These are phyloP conservation scores for Trichoderma atrobrunneum DNA, from an alignment of 2,329 filamentous ascomycete species.

Conservation along the genomic window DNA sequence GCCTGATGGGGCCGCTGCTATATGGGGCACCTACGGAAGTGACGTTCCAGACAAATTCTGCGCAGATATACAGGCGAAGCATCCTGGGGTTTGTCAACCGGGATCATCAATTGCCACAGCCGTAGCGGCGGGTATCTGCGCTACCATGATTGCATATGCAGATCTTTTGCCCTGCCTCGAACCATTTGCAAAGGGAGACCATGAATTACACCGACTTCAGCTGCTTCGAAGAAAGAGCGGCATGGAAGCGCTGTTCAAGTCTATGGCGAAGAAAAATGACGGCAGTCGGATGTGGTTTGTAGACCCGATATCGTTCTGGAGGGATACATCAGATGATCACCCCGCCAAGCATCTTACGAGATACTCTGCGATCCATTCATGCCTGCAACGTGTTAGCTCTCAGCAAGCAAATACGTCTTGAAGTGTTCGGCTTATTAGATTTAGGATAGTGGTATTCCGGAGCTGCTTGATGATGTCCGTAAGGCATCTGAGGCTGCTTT, in stretches of 20 bases:
- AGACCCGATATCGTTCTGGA: not conserved
- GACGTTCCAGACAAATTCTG: not conserved
- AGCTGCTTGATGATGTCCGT: no score
- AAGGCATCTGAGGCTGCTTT: no score
- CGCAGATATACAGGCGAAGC: not conserved
- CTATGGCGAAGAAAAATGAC: not conserved
- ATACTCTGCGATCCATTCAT: not conserved
- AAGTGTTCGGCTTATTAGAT: not conserved
- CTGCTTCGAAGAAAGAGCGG: not conserved
- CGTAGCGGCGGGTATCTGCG: not conserved
- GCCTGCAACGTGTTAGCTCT: not conserved
- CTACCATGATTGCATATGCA: not conserved
- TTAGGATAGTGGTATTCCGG: rapidly evolving
- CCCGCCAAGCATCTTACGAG: not conserved
- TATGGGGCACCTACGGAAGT: not conserved
- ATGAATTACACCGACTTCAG: not conserved
- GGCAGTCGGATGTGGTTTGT: not conserved
- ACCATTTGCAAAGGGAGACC: not conserved
- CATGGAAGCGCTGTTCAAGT: not conserved
- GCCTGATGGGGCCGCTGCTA: not conserved
- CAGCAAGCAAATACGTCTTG: not conserved
- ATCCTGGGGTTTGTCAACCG: not conserved
- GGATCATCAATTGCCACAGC: not conserved
- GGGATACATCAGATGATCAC: not conserved
- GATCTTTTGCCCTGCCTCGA: not conserved